Conservation (phyloP, 73 alveolate genomes). For the Paraurostyla sp. region DNA sequence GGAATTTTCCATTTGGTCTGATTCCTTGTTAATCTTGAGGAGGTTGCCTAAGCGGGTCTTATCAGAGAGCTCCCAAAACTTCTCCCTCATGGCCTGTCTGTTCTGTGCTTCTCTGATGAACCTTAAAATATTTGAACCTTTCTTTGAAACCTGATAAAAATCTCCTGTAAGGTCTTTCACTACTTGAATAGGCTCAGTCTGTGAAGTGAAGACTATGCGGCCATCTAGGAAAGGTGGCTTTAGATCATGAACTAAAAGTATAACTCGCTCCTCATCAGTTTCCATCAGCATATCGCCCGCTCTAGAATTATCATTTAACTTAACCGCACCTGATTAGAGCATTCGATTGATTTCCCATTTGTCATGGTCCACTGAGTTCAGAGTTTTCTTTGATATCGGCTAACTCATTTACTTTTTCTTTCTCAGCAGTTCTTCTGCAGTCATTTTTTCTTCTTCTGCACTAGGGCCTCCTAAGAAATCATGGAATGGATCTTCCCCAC, state of each 20-base stretch:
- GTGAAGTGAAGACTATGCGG: constrained; percentile 93
- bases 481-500: constrained; percentile 76
- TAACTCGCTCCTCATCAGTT: constrained; percentile 96
- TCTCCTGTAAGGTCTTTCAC: constrained; percentile 99
- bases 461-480: constrained; percentile 7
- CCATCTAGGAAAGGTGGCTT: constrained; percentile 99
- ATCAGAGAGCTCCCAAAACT: constrained; percentile 95
- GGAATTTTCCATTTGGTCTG: constrained; percentile 41
- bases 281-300: constrained; percentile 77
- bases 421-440: constrained; percentile 77
- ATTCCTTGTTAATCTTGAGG: constrained; percentile 72
- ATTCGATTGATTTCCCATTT: constrained; percentile 99
- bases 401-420: constrained; percentile 79
- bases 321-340: constrained; percentile 94
- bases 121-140: constrained; percentile 96
- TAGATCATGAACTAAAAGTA: constrained; percentile 96
- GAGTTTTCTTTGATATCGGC: constrained; percentile 86
- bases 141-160: constrained; percentile 96
- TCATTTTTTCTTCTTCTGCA: constrained; percentile 52
- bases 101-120: constrained; percentile 95
- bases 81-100: constrained; percentile 96
- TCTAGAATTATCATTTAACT: constrained; percentile 69
- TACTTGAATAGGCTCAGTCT: constrained; percentile 95
- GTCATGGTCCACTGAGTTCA: constrained; percentile 94
- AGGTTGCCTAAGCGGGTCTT: constrained; percentile 84